phyloP scores from a whole-genome alignment of 441 rosid species.

The Breynia disticha region DNA sequence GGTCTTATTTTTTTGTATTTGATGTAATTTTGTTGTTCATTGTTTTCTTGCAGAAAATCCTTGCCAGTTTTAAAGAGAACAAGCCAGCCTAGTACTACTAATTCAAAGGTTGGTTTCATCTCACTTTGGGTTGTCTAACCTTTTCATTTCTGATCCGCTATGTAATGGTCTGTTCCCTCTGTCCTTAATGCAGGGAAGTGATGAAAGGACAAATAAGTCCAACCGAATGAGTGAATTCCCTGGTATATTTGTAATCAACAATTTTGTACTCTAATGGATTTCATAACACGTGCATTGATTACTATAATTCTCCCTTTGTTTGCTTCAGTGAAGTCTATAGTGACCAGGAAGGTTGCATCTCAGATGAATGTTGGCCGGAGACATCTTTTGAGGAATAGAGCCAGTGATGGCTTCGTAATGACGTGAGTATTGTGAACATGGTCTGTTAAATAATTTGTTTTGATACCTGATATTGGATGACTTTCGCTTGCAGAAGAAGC shows the following conservation, averaged over 20 bases:
- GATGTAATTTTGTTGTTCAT: slow-evolving; percentile 16
- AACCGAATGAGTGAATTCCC: slow-evolving; percentile 25
- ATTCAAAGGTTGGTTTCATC: slow-evolving; percentile 23
- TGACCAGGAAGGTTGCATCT: slow-evolving; percentile 27
- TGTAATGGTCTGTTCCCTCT: slow-evolving; percentile 1
- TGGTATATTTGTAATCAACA: slow-evolving; percentile 20
- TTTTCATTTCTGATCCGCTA: background rate
- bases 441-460: background rate
- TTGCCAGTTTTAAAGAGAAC: slow-evolving; percentile 36
- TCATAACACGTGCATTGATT: background rate
- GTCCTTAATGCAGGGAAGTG: slow-evolving; percentile 31
- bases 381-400: slow-evolving; percentile 29
- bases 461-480: slow-evolving; percentile 1
- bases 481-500: slow-evolving; percentile 19
- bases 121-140: slow-evolving; percentile 5
- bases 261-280: background rate
- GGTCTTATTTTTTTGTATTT: slow-evolving; percentile 13
- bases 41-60: slow-evolving; percentile 52
- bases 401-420: slow-evolving; percentile 38
- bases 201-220: slow-evolving; percentile 24
- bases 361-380: slow-evolving; percentile 30
- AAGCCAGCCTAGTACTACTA: slow-evolving; percentile 29
- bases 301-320: background rate
- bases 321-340: slow-evolving; percentile 45
- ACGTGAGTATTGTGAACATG: slow-evolving; percentile 32